A percentile compares a stretch with the other conserved stretches of the same genome.
phyloP scores from a whole-genome alignment of 495 filamentous ascomycete species.

The Aspergillus egyptiacus region DNA sequence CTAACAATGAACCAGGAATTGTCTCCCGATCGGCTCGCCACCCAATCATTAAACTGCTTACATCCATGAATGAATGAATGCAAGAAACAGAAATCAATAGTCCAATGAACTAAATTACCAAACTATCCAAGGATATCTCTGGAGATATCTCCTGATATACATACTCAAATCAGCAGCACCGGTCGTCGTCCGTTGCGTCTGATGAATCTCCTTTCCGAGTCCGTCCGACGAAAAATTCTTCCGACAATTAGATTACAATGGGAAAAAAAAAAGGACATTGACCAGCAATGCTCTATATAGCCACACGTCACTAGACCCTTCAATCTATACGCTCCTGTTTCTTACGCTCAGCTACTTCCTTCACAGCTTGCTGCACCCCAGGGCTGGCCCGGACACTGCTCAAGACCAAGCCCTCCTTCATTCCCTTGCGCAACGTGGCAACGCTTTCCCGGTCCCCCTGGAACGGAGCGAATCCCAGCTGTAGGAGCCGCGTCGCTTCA shows the following conservation, averaged over 20 bases:
- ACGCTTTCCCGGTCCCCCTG: constrained; percentile 59
- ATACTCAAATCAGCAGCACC: too few relatives aligned
- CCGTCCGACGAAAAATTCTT: not conserved
- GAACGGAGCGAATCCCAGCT: constrained; percentile 79
- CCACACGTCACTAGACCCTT: not conserved
- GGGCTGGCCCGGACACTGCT: constrained; percentile 66
- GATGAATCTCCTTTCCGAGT: too few relatives aligned
- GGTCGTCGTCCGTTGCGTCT: not conserved
- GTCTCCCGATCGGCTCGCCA: constrained; percentile 20
- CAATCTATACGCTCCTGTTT: constrained; percentile 28
- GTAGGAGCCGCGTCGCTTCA: constrained; percentile 64
- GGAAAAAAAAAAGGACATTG: not conserved
- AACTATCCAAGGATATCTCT: too few relatives aligned
- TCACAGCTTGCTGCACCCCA: constrained; percentile 70
- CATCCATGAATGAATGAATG: too few relatives aligned
- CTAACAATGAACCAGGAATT: constrained; percentile 13
- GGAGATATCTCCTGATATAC: too few relatives aligned
- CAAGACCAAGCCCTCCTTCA: constrained; percentile 73
- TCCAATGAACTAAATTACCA: too few relatives aligned
- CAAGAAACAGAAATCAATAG: too few relatives aligned
- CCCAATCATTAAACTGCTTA: too few relatives aligned
- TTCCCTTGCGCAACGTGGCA: constrained; percentile 52
- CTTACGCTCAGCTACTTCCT: constrained; percentile 52
- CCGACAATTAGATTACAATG: not conserved
- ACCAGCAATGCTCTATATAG: constrained; percentile 2